Base-by-base conservation (phyloP, 352 stramenopile species). In the Globisporangium cystogenes region DNA sequence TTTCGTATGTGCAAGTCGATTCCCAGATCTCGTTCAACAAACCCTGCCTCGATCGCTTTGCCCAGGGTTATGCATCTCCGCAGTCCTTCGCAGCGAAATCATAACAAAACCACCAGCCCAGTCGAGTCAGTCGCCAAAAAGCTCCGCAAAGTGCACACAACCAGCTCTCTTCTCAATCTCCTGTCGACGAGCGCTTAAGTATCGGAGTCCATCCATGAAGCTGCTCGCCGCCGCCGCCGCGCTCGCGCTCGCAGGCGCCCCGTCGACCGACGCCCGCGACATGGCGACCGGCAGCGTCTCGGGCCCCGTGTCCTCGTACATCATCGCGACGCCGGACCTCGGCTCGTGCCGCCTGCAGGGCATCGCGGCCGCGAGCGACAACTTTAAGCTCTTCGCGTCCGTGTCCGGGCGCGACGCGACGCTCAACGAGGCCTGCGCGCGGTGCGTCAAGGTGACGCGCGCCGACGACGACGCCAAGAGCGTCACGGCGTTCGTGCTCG, bases 321-420 rank as follows among this genome's bases (percentile, higher is more conserved):
- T 67, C 48, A 84, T 91, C 59, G 62, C 66, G 53, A 65, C 77
- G 51, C 66, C 81, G 23, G 70, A 76, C 56, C 79, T 73, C 55
- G 83, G 78, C 51, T 74, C 72, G 36, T 93, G 83, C 55, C 81
- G 79, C 14, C 69, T 93, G 45, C 77, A 87, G 60, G 75, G 78
- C 63, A 70, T 91, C 47, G 55, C 64, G 10, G 40, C 48, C 4
- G 57, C 54, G 48, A 87, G 72, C 50, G 78, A 82, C 54, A 90
- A 88, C 53, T 87, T 86, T 64, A 89, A 89, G 63, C 66, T 75
- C 53, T 93, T 89, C 64, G 83, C 79, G 45, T 90, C 78, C 10
- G 68, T 93, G 24, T 70, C 77, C 5, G 75, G 62, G 57, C 77
- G 78, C 48, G 71, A 87, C 59, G 60, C 67, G 49, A 45, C 54